Percentiles rank a stretch among this genome's conserved stretches.
Conservation (phyloP, 345 rosid species). For the Carallia brachiata region DNA sequence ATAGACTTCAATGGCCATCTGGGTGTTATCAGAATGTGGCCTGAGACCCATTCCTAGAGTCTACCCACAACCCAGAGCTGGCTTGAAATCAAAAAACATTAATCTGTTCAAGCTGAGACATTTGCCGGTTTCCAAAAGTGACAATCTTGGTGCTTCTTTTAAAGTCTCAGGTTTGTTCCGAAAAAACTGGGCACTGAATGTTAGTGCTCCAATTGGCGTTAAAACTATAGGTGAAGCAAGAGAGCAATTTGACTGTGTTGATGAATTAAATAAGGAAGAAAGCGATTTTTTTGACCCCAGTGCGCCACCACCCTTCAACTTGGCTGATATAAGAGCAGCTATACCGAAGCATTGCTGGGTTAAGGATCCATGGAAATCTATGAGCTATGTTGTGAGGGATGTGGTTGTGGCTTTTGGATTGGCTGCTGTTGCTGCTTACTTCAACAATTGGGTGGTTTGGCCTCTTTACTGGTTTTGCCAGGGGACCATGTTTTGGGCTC, state of each 20-base stretch:
- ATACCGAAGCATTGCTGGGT: slow-evolving; percentile 97
- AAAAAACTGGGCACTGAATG: slow-evolving; percentile 53
- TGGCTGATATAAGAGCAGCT: slow-evolving; percentile 77
- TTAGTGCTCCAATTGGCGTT: slow-evolving; percentile 44
- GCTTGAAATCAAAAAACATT: slow-evolving; percentile 17
- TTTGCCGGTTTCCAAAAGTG: slow-evolving; percentile 19
- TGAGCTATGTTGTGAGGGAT: slow-evolving; percentile 80
- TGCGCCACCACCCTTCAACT: slow-evolving; percentile 30
- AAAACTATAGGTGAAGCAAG: slow-evolving; percentile 7
- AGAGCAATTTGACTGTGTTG: slow-evolving; percentile 14
- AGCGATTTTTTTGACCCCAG: slow-evolving; percentile 41
- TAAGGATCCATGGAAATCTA: slow-evolving; percentile 76
- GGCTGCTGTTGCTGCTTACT: slow-evolving; percentile 69
- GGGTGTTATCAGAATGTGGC: slow-evolving; percentile 72
- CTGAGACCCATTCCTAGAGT: slow-evolving; percentile 59
- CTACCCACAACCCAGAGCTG: slow-evolving; percentile 44
- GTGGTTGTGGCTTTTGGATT: slow-evolving; percentile 60
- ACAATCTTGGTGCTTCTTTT: slow-evolving; percentile 27
- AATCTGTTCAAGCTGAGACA: slow-evolving; percentile 25
- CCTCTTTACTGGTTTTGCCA: slow-evolving; percentile 90
- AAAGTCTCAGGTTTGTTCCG: slow-evolving; percentile 27
- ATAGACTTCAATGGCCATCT: slow-evolving; percentile 62
- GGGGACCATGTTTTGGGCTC: slow-evolving; percentile 98
- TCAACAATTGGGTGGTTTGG: slow-evolving; percentile 77
- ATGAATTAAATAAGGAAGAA: slow-evolving; percentile 4